Base-by-base conservation (phyloP, 306 rosid species). In the Casuarina equisetifolia region DNA sequence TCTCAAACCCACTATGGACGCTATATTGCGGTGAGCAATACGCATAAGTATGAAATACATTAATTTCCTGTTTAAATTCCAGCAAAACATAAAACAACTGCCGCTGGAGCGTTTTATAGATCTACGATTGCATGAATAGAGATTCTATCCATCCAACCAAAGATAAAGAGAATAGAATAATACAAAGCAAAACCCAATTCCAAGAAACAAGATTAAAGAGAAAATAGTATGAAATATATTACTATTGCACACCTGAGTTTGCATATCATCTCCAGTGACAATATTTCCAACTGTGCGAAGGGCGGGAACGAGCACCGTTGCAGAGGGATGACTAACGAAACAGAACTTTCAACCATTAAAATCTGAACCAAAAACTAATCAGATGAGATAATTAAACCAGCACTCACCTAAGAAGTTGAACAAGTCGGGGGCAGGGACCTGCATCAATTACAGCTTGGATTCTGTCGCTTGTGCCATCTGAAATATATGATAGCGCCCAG, bases 251-350 rank as follows among this genome's bases (percentile, higher is more conserved):
- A 93, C 98, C 94, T 91, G 98, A 74, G 98, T 93, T 82, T 93
- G 98, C 20, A 81, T 15, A 76, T 93, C 97, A 54, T 93, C 98
- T 74, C 98, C 98, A 0, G 97, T 93, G 74, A 91, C 98, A 86
- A 93, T 91, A 86, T 93, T 93, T 81, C 98, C 98, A 71, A 93
- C 98, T 2, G 98, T 93, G 75, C 98, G 98, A 81, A 93, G 94
- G 50, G 98, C 94, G 62, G 98, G 98, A 73, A 93, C 89, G 63
- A 93, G 85, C 76, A 93, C 98, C 0, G 98, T 84, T 58, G 98
- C 93, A 57, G 97, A 89, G 40, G 97, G 97, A 72, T 93, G 98
- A 77, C 98, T 93, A 63, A 4, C 2, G 20, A 63, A 38, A 38
- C 43, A 63, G 69, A n/a, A 88, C 36, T 61, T 74, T 46, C 73